Conservation (phyloP, 73 alveolate genomes). For the Tetrahymena elliotti region DNA sequence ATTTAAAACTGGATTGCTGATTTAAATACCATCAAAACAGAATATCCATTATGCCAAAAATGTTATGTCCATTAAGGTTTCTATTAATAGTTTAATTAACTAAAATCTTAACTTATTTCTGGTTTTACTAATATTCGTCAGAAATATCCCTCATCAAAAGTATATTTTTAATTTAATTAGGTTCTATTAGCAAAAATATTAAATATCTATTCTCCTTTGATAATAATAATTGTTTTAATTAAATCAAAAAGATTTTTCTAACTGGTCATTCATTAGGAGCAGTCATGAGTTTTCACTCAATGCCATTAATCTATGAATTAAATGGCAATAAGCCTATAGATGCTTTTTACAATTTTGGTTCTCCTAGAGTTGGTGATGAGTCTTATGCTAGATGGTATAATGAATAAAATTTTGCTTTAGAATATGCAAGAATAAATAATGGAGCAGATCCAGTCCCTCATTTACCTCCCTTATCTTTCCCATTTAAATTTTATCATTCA, state of each 20-base stretch:
- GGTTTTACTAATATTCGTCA: not conserved
- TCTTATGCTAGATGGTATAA: not conserved
- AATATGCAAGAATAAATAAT: not conserved
- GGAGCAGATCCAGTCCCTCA: not conserved
- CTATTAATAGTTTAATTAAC: not conserved
- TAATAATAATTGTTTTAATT: too few species aligned
- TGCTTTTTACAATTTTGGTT: slow-evolving; percentile 23
- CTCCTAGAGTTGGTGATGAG: slow-evolving; percentile 42
- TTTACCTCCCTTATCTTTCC: not conserved
- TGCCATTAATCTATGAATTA: not conserved
- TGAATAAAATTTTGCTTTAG: not conserved
- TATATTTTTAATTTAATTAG: not conserved
- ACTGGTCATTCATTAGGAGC: slow-evolving; percentile 43
- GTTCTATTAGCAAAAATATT: not conserved
- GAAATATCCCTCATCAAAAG: not conserved
- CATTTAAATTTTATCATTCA: not conserved
- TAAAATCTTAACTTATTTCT: not conserved
- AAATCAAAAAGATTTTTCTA: not conserved
- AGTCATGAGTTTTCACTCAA: slow-evolving; percentile 19
- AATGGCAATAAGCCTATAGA: not conserved
- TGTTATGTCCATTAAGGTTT: slow-evolving; percentile 36
- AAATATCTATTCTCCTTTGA: too few species aligned
- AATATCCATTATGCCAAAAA: slow-evolving; percentile 23
- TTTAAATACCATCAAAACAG: slow-evolving; percentile 4
- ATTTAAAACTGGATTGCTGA: slow-evolving; percentile 23